Base-by-base conservation (phyloP, 495 filamentous ascomycete genomes). In the Lasiosphaeris hirsuta region DNA sequence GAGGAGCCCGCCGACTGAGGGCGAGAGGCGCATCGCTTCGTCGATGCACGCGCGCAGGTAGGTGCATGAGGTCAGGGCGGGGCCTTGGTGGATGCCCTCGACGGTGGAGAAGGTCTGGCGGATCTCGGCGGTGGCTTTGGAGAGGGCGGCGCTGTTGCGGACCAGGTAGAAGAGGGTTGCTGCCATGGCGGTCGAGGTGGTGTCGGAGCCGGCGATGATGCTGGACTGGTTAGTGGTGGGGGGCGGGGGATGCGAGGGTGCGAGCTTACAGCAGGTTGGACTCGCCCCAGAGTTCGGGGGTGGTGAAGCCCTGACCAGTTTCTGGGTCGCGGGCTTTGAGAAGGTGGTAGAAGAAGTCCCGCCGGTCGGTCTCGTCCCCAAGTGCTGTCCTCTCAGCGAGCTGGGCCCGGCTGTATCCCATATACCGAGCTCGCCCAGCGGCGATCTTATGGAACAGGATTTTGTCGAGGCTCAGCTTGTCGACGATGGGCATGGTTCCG, bases 1-100 rank as follows among this genome's bases (percentile, higher is more conserved):
- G 0, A 88, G 67, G 3, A 81, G 69, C 10, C 80, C 81, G 34
- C 77, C 73, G 4, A 90, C 86, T 0, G 86, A 78, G 11, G 88
- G 88, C 0, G 81, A 81, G 54, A 92, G 71, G 40, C 89, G 84
- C 77, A 92, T 81, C 6, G 84, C 75, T 60, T 92, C 89, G 66
- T 90, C 86, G 63, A 90, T 84, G 69, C 85, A 83, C 5, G 79
- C 81, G 33, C 78, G 78, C 14, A 80, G 74, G 59, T 85, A 83
- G 62, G 78, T 75, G 57, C 83, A 75, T 0, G 82, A 79, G 50
- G 77, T 76, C 1, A 90, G 75, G 33, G 77, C 78, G 1, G 72
- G 68, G 7, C 73, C 72, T 23, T 76, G 72, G 48, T 67, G 61
- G 57, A 88, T 82, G 10, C 81, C 78, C 46, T 85, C 82, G 30